These are phyloP conservation scores for Fraxinus pennsylvanica DNA, from an alignment of 257 asterid species.

Conservation along the genomic window DNA sequence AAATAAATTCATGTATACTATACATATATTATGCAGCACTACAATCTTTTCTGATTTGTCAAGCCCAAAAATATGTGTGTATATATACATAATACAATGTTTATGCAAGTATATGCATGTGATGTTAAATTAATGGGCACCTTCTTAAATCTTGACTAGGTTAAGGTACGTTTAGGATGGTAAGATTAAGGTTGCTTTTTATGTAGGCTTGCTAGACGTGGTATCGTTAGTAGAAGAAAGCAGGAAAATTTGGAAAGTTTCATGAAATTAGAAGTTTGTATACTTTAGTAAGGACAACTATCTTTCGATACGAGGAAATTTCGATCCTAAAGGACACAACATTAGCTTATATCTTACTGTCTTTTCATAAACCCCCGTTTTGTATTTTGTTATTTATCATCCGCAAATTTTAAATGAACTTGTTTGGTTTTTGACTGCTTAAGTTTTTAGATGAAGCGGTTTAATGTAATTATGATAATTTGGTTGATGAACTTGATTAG, in stretches of 20 bases:
- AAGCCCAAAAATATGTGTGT: no score
- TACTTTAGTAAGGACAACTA: slow-evolving; percentile 28
- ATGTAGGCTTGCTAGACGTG: slow-evolving; percentile 23
- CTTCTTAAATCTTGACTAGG: slow-evolving; percentile 14
- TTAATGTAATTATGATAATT: no score
- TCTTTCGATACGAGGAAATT: slow-evolving; percentile 32
- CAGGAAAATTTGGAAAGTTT: slow-evolving; percentile 24
- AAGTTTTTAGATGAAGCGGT: no score
- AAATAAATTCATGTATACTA: no score
- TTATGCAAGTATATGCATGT: slow-evolving; percentile 19
- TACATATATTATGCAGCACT: no score
- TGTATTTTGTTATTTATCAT: no score
- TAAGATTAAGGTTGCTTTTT: slow-evolving; percentile 28
- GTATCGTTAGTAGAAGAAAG: slow-evolving; percentile 33
- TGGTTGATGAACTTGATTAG: no score
- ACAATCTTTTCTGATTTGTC: no score
- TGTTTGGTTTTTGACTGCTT: no score
- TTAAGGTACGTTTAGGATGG: slow-evolving; percentile 25
- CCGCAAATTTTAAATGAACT: no score
- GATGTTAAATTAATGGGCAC: slow-evolving; percentile 9
- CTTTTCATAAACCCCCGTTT: no score
- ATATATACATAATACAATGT: slow-evolving; percentile 10
- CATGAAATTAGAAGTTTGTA: slow-evolving; percentile 28
- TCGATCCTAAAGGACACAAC: slow-evolving; percentile 24
- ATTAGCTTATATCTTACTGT: not conserved